These are phyloP conservation scores for Pyrrhoderma noxium DNA, from an alignment of 1,284 basidiomycete species.

Conservation along the genomic window DNA sequence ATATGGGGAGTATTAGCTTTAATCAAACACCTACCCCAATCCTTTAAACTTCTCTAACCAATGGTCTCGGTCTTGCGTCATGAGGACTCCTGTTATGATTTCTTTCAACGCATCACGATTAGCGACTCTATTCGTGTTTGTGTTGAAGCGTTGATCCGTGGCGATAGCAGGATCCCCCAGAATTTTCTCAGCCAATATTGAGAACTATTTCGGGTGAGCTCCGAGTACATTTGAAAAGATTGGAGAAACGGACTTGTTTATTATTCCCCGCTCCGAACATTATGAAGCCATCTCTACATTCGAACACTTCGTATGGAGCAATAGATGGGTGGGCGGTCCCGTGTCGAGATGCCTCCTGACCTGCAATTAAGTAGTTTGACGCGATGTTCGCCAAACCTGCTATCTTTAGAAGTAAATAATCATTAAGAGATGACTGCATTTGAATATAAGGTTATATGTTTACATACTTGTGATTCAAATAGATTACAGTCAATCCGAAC, in stretches of 20 bases:
- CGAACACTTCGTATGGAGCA: constrained; percentile 89
- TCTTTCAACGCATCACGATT: constrained; percentile 70
- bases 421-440: constrained; percentile 1
- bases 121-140: constrained; percentile 70
- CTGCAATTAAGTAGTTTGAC: constrained; percentile 87
- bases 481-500: constrained; percentile 88
- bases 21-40: constrained; percentile 52
- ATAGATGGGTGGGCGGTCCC: constrained; percentile 90
- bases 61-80: constrained; percentile 50
- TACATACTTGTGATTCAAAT: constrained; percentile 71
- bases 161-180: constrained; percentile 52
- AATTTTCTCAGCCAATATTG: constrained; percentile 52
- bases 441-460: constrained; percentile 18
- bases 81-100: constrained; percentile 61
- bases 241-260: constrained; percentile 54
- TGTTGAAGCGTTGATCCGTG: constrained; percentile 56
- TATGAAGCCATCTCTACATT: constrained; percentile 81
- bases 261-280: constrained; percentile 96
- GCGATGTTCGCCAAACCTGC: constrained; percentile 92
- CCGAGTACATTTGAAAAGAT: constrained; percentile 3
- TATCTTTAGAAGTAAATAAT: constrained; percentile 41
- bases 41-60: constrained; percentile 75
- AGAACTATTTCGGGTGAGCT: constrained; percentile 48
- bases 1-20: constrained; percentile 5
- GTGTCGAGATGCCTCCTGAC: constrained; percentile 79